phyloP scores from a whole-genome alignment of 306 rosid genomes.

The Casuarina glauca region DNA sequence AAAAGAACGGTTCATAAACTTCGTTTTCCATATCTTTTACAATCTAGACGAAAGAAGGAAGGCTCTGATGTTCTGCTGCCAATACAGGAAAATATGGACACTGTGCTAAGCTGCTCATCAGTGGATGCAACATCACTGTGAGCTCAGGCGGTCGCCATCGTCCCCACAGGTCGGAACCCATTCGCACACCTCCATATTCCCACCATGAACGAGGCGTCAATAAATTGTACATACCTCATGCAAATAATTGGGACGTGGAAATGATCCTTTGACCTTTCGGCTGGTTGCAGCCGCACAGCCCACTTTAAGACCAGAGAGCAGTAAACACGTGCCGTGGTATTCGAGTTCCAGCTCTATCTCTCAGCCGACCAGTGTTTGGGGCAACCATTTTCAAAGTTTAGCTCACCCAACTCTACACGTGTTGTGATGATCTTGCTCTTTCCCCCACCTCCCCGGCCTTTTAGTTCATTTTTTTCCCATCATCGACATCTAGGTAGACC shows the following conservation, averaged over 20 bases:
- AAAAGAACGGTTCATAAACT: background rate
- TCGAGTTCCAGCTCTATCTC: slow-evolving; percentile 16
- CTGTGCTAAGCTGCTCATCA: background rate
- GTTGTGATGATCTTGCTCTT: slow-evolving; percentile 26
- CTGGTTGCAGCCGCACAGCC: slow-evolving; percentile 16
- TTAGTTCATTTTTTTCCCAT: slow-evolving; percentile 4
- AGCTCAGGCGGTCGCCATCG: background rate
- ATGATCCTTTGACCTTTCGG: slow-evolving; percentile 11
- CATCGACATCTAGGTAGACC: slow-evolving; percentile 10
- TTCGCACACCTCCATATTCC: background rate
- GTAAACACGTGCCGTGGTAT: slow-evolving; percentile 34
- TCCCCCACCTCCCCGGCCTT: slow-evolving; percentile 18
- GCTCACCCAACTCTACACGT: slow-evolving; percentile 68
- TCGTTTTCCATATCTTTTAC: background rate
- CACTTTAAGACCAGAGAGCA: slow-evolving; percentile 26
- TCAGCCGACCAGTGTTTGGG: slow-evolving; percentile 58
- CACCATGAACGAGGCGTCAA: slow-evolving; percentile 29
- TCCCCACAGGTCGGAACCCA: background rate
- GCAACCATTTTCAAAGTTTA: slow-evolving; percentile 56
- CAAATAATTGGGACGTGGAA: slow-evolving; percentile 32
- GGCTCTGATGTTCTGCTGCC: background rate
- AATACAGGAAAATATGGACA: background rate
- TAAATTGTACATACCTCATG: slow-evolving; percentile 14
- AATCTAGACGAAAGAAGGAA: background rate
- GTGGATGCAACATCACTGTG: background rate